phyloP scores from a whole-genome alignment of 441 rosid species.

The Populus trichocarpa region DNA sequence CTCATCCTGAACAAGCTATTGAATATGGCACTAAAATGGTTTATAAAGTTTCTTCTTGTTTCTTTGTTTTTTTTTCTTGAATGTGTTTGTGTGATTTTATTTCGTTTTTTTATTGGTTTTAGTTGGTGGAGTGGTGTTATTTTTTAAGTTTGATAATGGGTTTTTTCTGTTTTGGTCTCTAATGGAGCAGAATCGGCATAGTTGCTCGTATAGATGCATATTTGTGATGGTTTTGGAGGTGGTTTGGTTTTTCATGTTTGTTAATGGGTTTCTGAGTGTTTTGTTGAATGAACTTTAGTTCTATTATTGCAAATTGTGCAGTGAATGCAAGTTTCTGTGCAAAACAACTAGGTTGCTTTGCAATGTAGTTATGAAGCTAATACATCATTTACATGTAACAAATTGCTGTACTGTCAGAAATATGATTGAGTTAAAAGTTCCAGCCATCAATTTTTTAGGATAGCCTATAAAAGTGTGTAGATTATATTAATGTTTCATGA shows the following conservation, averaged over 20 bases:
- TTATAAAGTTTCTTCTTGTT: neutral
- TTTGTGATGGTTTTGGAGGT: neutral
- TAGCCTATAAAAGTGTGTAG: neutral
- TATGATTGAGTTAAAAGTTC: neutral
- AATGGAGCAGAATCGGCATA: neutral
- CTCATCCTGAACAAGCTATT: slow-evolving; percentile 96
- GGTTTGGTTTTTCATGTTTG: neutral
- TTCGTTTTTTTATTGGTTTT: neutral
- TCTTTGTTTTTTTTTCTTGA: neutral
- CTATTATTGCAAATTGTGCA: neutral
- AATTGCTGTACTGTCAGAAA: no score
- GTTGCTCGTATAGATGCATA: neutral
- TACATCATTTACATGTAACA: neutral
- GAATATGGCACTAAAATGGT: slow-evolving; percentile 99
- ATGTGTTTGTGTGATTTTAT: neutral
- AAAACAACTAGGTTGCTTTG: neutral
- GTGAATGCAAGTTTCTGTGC: neutral
- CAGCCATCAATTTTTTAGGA: neutral
- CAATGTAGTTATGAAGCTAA: neutral
- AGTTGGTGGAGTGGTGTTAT: neutral
- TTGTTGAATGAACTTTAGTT: no score
- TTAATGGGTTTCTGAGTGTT: neutral
- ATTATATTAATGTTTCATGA: neutral
- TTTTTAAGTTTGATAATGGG: neutral
- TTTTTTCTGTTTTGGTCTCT: neutral